phyloP scores from a whole-genome alignment of 306 rosid species.

The Malus asiatica region DNA sequence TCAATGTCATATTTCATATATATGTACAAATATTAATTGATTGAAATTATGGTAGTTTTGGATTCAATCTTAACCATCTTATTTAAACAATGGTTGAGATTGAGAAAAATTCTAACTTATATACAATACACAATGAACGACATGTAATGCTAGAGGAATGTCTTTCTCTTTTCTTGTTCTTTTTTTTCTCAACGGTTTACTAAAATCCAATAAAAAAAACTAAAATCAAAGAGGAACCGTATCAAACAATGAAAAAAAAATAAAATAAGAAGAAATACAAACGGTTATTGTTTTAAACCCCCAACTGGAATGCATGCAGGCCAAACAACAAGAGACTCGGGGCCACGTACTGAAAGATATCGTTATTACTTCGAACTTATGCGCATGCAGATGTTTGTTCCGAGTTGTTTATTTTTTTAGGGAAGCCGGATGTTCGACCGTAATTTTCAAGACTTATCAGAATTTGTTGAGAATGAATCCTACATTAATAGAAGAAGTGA shows the following conservation, averaged over 20 bases:
- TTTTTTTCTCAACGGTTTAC: background rate
- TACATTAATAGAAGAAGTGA: too few relatives aligned
- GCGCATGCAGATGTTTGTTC: background rate
- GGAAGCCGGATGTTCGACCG: background rate
- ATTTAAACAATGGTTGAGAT: background rate
- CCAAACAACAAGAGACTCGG: background rate
- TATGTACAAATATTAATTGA: too few relatives aligned
- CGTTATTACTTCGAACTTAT: background rate
- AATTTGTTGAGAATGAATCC: too few relatives aligned
- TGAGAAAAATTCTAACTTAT: background rate
- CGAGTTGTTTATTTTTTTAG: background rate
- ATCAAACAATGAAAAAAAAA: background rate
- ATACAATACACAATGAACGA: background rate
- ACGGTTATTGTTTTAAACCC: background rate
- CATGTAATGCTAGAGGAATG: background rate
- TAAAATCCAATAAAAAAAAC: background rate
- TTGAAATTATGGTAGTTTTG: too few relatives aligned
- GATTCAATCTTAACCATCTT: background rate
- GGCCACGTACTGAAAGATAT: background rate
- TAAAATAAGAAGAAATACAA: background rate
- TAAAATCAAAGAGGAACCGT: background rate
- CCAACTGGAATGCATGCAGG: background rate
- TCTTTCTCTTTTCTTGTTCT: background rate
- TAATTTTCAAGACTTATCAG: background rate
- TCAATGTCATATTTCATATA: too few relatives aligned